These are phyloP conservation scores for Russula compacta DNA, from an alignment of 768 basidiomycete genomes.

Conservation along the genomic window DNA sequence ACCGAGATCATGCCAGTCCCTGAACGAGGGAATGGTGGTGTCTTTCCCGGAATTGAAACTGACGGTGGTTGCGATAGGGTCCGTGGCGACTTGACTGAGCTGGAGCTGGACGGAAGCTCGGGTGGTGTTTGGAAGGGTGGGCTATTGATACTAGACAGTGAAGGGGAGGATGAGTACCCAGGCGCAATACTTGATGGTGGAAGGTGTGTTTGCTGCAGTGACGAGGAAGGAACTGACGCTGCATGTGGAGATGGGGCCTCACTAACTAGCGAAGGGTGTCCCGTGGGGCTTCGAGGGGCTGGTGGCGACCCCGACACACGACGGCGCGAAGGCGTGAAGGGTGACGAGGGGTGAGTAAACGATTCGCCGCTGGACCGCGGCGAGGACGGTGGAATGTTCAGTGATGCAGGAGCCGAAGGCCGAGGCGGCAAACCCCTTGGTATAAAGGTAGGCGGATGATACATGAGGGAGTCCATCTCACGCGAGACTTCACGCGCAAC, in stretches of 20 bases:
- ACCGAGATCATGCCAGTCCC: slow-evolving; percentile 57
- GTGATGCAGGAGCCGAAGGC: slow-evolving; percentile 30
- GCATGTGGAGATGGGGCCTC: not conserved
- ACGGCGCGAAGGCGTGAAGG: slow-evolving; percentile 2
- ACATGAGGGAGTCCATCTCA: slow-evolving; percentile 51
- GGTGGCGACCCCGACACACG: slow-evolving; percentile 8
- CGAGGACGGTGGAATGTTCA: slow-evolving; percentile 29
- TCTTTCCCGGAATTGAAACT: slow-evolving; percentile 21
- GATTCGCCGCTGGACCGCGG: slow-evolving; percentile 23
- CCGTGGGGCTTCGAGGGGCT: not conserved
- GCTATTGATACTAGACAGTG: slow-evolving; percentile 20
- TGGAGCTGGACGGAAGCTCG: slow-evolving; percentile 34
- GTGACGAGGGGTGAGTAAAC: slow-evolving; percentile 23
- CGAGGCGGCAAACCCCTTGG: not conserved
- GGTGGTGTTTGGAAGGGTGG: slow-evolving; percentile 37
- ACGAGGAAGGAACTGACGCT: slow-evolving; percentile 1
- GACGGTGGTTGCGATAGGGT: slow-evolving; percentile 18
- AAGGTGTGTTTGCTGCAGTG: slow-evolving; percentile 1
- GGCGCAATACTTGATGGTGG: slow-evolving; percentile 6
- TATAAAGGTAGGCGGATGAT: slow-evolving; percentile 25
- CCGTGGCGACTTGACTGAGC: slow-evolving; percentile 17
- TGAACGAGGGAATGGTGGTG: slow-evolving; percentile 28
- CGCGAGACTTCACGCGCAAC: slow-evolving; percentile 59
- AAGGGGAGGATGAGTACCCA: slow-evolving; percentile 15
- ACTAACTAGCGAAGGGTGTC: not conserved